These are phyloP conservation scores for Teratosphaeria destructans DNA, from an alignment of 2,329 filamentous ascomycete species.

Conservation along the genomic window DNA sequence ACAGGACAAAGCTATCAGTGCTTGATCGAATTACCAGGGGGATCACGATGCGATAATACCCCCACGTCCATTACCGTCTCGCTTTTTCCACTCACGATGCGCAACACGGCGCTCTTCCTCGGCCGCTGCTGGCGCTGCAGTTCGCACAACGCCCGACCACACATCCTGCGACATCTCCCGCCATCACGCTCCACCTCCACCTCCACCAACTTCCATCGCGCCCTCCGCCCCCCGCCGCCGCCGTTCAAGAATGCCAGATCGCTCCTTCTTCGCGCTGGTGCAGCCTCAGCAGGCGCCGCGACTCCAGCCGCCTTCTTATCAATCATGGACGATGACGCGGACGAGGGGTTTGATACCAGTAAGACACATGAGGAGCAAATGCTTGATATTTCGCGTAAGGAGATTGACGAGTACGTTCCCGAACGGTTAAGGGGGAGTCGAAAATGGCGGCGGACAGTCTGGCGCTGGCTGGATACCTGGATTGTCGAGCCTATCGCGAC, in stretches of 20 bases:
- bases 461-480: conserved; percentile 60
- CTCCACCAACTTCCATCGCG: not conserved
- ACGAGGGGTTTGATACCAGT: conserved; percentile 33
- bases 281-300: conserved; percentile 26
- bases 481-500: conserved; percentile 80
- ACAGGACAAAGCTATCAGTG: not conserved
- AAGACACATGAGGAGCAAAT: conserved; percentile 76
- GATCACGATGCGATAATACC: not conserved
- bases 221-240: conserved; percentile 5
- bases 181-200: not conserved
- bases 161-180: not conserved
- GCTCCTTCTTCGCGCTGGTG: conserved; percentile 15
- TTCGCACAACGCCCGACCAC: not conserved
- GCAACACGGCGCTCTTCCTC: conserved; percentile 1
- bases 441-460: conserved; percentile 47
- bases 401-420: conserved; percentile 60
- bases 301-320: conserved; percentile 50
- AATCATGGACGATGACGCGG: conserved; percentile 39
- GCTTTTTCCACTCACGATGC: not conserved
- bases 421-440: conserved; percentile 51
- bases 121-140: conserved; percentile 1
- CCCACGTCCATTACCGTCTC: not conserved
- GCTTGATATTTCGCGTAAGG: conserved; percentile 69
- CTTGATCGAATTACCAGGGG: not conserved
- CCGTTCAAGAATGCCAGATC: conserved; percentile 25